Evolutionary conservation across 345 rosid species (phyloP), one percentile per base, ranked within the genome.

Genomic region (Atalantia buxifolia): DNA sequence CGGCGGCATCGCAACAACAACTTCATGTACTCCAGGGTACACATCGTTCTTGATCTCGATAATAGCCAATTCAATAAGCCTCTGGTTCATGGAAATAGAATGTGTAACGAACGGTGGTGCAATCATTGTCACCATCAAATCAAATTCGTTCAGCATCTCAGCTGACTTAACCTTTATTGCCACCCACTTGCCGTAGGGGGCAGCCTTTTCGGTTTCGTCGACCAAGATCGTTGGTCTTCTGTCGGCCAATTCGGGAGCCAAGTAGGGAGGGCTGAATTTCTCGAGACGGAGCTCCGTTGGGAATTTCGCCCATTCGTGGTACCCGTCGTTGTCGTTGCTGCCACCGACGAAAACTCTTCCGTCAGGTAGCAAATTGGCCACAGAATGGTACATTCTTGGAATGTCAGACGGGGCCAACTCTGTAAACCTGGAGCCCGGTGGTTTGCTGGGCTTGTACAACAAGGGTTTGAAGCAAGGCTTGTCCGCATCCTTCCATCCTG

Each of bases 231-330:
- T 72, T 0, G 89, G 89, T 59, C 86, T 85, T 25, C 61, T 1
- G 12, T 16, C 25, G 9, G 75, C 78, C 30, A 84, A 71, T 0
- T 78, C 63, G 2, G 89, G 85, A 59, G 92, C 87, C 56, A 93
- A 79, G 81, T 93, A 93, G 63, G 92, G 96, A 2, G 98, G 98
- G 0, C 87, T 87, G 91, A 87, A 93, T 83, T 89, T 92, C 87
- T 93, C 96, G 0, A 93, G 84, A 4, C 96, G 85, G 1, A 92
- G 86, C 79, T 93, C 98, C 0, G 96, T 93, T 0, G 96, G 96
- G 85, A 42, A 93, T 81, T 88, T 86, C 12, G 88, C 87, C 64
- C 85, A 72, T 3, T 81, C 84, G 1, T 55, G 27, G 85, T 93
- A 93, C 4, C 98, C 98, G 0, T 89, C 80, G 76, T 91, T 89